Evolutionary conservation across 2,329 filamentous ascomycete species (phyloP).

Genomic region (Pseudogymnoascus verrucosus): DNA sequence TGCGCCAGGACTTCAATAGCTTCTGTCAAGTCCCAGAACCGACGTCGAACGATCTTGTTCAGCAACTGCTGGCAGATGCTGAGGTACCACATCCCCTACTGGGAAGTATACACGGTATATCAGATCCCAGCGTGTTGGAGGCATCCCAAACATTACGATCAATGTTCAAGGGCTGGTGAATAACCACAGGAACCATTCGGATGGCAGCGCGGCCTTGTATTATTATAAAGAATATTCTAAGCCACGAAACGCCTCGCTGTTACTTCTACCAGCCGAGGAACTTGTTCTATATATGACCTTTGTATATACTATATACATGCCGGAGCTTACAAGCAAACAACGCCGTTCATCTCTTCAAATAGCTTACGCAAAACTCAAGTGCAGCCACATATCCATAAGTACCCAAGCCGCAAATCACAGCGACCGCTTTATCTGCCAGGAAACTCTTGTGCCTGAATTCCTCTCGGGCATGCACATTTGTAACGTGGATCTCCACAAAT

Average conservation of each 20-base stretch:
- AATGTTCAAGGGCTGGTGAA: conserved; percentile 8
- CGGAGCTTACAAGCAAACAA: not conserved
- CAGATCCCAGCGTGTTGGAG: not conserved
- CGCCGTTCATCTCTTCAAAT: conserved; percentile 36
- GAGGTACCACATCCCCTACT: not conserved
- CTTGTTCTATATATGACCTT: not conserved
- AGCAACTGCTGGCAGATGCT: conserved; percentile 18
- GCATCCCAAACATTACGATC: conserved; percentile 8
- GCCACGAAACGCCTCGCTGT: not conserved
- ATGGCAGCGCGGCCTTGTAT: not conserved
- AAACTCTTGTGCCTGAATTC: conserved; percentile 62
- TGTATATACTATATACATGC: not conserved
- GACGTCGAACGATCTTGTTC: conserved; percentile 25
- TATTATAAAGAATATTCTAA: not conserved
- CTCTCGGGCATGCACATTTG: conserved; percentile 66
- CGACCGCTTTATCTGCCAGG: conserved; percentile 66
- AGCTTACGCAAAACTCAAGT: conserved; percentile 43
- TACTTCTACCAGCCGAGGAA: not conserved
- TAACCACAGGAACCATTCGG: not conserved
- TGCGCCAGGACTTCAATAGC: conserved; percentile 28
- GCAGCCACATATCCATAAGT: conserved; percentile 54
- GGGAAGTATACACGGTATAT: not conserved
- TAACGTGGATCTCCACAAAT: conserved; percentile 71
- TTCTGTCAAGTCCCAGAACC: conserved; percentile 28
- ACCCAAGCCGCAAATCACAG: conserved; percentile 63